phyloP scores from a whole-genome alignment of 805 yeast species.

The Candida pseudoglaebosa region DNA sequence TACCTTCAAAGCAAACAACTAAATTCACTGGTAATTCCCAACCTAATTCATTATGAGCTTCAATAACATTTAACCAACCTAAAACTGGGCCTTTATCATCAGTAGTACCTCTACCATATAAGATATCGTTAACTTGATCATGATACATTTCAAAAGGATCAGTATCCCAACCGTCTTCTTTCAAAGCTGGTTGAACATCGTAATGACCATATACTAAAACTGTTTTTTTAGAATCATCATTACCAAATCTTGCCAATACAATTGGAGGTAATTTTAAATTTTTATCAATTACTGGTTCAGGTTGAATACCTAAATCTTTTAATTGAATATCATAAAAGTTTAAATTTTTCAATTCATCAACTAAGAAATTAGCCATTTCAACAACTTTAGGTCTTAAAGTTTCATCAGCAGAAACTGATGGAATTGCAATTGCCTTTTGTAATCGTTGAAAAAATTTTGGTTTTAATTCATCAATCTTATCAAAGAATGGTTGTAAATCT shows the following conservation, averaged over 20 bases:
- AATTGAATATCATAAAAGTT: conserved; percentile 83
- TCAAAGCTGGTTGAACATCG: conserved; percentile 94
- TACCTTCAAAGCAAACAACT: conserved; percentile 93
- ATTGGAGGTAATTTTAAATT: conserved; percentile 85
- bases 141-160: conserved; percentile 78
- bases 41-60: conserved; percentile 84
- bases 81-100: conserved; percentile 98
- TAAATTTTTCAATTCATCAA: conserved; percentile 58
- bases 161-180: conserved; percentile 92
- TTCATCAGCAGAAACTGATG: conserved; percentile 93
- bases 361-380: conserved; percentile 82
- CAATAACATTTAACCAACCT: conserved; percentile 91
- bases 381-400: conserved; percentile 83
- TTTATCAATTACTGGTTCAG: conserved; percentile 76
- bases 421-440: conserved; percentile 83
- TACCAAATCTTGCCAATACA: conserved; percentile 85
- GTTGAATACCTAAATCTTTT: conserved; percentile 83
- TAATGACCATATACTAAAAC: conserved; percentile 94
- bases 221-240: conserved; percentile 78
- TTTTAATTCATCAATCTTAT: conserved; percentile 69
- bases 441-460: conserved; percentile 71
- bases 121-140: conserved; percentile 57
- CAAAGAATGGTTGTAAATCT: conserved; percentile 45
- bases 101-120: conserved; percentile 91
- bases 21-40: conserved; percentile 91